Base-by-base conservation (phyloP, 2,329 filamentous ascomycete genomes). In the Neurospora sp. region DNA sequence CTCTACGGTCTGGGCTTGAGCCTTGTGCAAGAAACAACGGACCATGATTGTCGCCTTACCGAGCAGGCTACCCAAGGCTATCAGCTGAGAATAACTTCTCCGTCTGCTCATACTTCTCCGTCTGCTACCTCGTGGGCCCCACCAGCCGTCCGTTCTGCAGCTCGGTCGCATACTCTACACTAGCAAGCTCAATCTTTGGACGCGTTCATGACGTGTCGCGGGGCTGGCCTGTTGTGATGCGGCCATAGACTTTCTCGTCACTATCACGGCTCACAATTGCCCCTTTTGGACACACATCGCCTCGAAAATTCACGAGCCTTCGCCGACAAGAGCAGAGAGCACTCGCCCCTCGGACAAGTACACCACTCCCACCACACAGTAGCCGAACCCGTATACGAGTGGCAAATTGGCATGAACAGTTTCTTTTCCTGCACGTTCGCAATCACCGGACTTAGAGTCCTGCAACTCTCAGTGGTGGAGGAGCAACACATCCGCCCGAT, bases 191-290 rank as follows among this genome's bases (percentile, higher is more conserved):
- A 33, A 10, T 17, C 28, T 52, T 68, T 69, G 71, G 71, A 69
- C 72, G 70, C 73, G 70, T 69, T 71, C 68, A 66, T 74, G 73
- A 74, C 71, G 73, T 74, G 73, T 73, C 73, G 72, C 66, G 71
- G 73, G 73, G 71, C 46, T 70, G 74, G 74, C 71, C 74, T 71
- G 71, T n/a, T 68, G n/a, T 33, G 46, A 68, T 75, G 73, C 74
- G 74, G 71, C 74, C 74, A 72, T 68, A 62, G 39, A 40, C 70
- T 70, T 68, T 68, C 71, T 52, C 68, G 69, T 74, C 73, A 74
- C 73, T 62, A 62, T 62, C 52, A 62, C 52, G 52, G 28, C 52
- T 33, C 52, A 33, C 52, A n/a, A 62, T 62, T 67, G 58, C 68
- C 68, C 69, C 36, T 69, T 40, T 72, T 17, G 52, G 28, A 62